Percentiles rank a stretch among this genome's conserved stretches.
Conservation (phyloP, 2,329 filamentous ascomycete species). For the Sporothrix mexicana region DNA sequence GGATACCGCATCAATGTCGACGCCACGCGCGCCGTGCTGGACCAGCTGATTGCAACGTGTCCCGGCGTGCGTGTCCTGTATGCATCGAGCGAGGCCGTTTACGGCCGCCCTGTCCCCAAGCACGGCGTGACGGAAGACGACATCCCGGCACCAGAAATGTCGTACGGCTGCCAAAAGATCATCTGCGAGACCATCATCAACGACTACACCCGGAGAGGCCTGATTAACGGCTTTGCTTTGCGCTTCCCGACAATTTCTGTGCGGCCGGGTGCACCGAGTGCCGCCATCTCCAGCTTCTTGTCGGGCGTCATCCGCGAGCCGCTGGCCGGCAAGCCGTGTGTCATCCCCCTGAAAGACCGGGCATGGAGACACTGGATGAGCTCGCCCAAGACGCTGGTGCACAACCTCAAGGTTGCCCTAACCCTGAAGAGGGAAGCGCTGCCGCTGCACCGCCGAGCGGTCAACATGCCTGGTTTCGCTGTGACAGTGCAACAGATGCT, state of each 20-base stretch:
- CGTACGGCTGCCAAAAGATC: conserved; percentile 61
- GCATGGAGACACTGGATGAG: conserved; percentile 58
- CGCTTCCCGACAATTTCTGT: conserved; percentile 61
- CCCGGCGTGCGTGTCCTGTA: conserved; percentile 58
- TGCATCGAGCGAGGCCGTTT: conserved; percentile 60
- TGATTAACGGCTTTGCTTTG: conserved; percentile 57
- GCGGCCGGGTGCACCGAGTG: conserved; percentile 57
- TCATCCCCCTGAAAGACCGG: conserved; percentile 54
- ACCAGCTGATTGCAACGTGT: conserved; percentile 51
- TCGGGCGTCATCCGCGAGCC: conserved; percentile 61
- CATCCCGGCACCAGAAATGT: conserved; percentile 57
- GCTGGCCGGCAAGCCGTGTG: conserved; percentile 53
- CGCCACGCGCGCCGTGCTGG: conserved; percentile 55
- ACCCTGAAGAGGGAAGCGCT: conserved; percentile 43
- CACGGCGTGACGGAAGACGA: conserved; percentile 52
- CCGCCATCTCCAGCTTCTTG: conserved; percentile 60
- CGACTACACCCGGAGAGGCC: conserved; percentile 58
- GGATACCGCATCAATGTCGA: conserved; percentile 57
- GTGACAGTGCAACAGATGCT: conserved; percentile 58
- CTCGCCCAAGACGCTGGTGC: conserved; percentile 56
- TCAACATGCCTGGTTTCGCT: conserved; percentile 56
- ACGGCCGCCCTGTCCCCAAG: conserved; percentile 51
- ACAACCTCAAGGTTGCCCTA: conserved; percentile 53
- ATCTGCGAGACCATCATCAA: conserved; percentile 61
- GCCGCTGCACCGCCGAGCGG: conserved; percentile 48